Evolutionary conservation across 2,329 filamentous ascomycete genomes (phyloP), one percentile per base, ranked within the genome.

Genomic region (Trichothecium sympodiale): DNA sequence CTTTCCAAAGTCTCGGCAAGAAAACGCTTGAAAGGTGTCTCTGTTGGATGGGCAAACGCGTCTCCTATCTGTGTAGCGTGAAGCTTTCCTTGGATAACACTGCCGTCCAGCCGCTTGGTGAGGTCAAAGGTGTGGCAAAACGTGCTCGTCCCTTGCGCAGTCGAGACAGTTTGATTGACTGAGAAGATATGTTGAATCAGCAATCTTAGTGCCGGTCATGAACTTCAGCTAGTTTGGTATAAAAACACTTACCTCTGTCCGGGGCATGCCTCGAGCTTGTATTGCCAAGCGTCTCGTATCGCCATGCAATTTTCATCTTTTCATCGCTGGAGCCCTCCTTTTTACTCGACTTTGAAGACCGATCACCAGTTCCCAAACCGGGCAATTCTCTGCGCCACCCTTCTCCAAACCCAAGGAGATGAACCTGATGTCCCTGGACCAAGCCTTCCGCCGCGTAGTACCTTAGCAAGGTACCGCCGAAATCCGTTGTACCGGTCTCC

Each of bases 221-320:
- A 9, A 7, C n/a, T 17, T 33, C 10, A 20, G 17, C n/a, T n/a
- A n/a, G n/a, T 2, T 13, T 9, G 3, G n/a, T 16, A 33, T 33
- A 33, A 16, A 20, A 12, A n/a, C 17, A 52, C 71, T 59, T 67
- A 82, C 80, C 77, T 78, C 76, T 71, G 35, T 67, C 60, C 40
- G 67, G 69, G 29, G 77, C 77, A 47, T 78, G 79, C 44, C 82
- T 49, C 29, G 77, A 76, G 47, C 78, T 79, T 44, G 82, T 46
- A 37, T 59, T 80, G 13, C 83, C 82, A 36, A 96, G 59, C 25
- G 77, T 74, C 58, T 96, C 88, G 61, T 98, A 98, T 56, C 91
- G 74, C 91, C 91, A 98, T 4, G 91, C 91, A 64, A 98, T 98
- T 64, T 94, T 96, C 91, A 98, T 96, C 58, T 80, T 88, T 43